Base-by-base conservation (phyloP, 768 basidiomycete genomes). In the Botryobasidium botryosum region DNA sequence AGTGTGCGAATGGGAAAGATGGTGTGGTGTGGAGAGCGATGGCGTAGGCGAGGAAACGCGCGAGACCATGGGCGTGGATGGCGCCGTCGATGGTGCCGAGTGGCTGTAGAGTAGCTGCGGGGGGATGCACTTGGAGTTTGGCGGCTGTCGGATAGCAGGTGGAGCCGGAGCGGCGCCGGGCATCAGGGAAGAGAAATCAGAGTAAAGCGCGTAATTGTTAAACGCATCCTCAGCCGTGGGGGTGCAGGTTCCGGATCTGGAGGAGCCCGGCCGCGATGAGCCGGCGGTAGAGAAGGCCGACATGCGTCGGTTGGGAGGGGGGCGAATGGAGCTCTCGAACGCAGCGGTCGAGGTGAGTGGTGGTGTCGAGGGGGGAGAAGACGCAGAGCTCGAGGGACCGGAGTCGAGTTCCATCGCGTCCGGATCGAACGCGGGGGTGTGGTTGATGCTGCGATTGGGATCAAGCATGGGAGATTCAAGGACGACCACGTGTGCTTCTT, bases 401-500 rank as follows among this genome's bases (percentile, higher is more conserved):
- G 47, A 48, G 28, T 50, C 49, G 25, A 50, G 24, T 10, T 50
- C 48, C 48, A 50, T 49, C 18, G 41, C 43, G 15, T 40, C 35
- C 31, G 43, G 45, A 43, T 18, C 32, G 40, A 46, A 46, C 18
- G 27, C 20, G 24, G n/a, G 3, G 41, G 33, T 71, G 61, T 33
- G n/a, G 51, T 65, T 55, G 57, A n/a, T 56, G 59, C 8, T 69
- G 62, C 8, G 57, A 51, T 12, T 66, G 62, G 53, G 45, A 3
- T 47, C 40, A 18, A 56, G 50, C 6, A 52, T 49, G 18, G 57
- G 56, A 15, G 55, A 53, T 50, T 70, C 66, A 35, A 79, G 58
- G 47, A 86, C 75, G 56, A 83, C 70, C 57, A 91, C 81, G 58
- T 92, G 88, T 38, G 77, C 75, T 48, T 87, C 80, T 56, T 92